phyloP scores from a whole-genome alignment of 169 alveolate genomes.

The Cryptosporidium xiaoi region DNA sequence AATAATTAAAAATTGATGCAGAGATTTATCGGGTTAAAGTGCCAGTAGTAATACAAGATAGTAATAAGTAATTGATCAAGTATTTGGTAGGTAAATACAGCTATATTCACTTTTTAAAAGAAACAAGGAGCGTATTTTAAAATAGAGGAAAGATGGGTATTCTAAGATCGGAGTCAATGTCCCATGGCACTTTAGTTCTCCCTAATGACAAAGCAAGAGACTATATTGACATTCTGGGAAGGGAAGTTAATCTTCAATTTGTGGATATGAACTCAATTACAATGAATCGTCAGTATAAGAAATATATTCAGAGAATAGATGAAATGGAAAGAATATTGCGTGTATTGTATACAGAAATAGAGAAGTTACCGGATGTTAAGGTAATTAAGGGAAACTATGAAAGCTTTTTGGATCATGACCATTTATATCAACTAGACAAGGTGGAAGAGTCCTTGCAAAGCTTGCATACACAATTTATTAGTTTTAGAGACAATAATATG shows the following conservation, averaged over 20 bases:
- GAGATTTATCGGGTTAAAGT: too few species aligned
- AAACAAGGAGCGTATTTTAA: too few species aligned
- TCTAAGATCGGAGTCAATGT: constrained; percentile 87
- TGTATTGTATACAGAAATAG: constrained; percentile 84
- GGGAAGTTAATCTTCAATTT: constrained; percentile 86
- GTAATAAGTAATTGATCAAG: too few species aligned
- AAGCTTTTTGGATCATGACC: constrained; percentile 84
- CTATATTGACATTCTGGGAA: constrained; percentile 88
- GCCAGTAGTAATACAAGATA: too few species aligned
- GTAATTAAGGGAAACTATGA: constrained; percentile 82
- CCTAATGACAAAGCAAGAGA: constrained; percentile 92
- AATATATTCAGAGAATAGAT: constrained; percentile 90
- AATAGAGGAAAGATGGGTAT: constrained; percentile 65
- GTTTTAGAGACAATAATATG: constrained; percentile 86
- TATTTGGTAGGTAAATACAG: too few species aligned
- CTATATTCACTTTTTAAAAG: too few species aligned
- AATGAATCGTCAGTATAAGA: constrained; percentile 89
- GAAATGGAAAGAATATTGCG: constrained; percentile 92
- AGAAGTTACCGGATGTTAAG: constrained; percentile 82
- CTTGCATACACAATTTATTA: constrained; percentile 89
- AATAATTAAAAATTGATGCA: too few species aligned
- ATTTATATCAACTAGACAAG: constrained; percentile 85
- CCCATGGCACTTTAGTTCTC: constrained; percentile 91
- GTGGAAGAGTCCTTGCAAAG: constrained; percentile 88
- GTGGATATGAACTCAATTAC: constrained; percentile 87